Evolutionary conservation across 805 yeast species (phyloP).

Genomic region (Kazachstania martiniae): DNA sequence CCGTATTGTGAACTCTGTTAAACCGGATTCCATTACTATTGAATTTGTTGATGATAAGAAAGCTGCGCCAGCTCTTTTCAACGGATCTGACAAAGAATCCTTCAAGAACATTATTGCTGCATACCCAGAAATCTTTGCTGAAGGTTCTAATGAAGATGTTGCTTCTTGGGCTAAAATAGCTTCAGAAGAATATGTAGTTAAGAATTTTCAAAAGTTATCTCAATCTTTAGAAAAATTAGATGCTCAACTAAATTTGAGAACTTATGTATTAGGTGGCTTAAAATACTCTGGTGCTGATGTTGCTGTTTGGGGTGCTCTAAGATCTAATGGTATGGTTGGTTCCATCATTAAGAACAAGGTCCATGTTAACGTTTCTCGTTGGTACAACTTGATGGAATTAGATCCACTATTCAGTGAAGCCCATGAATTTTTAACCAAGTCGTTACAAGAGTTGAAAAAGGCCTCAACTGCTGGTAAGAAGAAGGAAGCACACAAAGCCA

Average conservation of each 20-base stretch:
- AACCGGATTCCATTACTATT: slow-evolving; percentile 43
- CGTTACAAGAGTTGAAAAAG: slow-evolving; percentile 66
- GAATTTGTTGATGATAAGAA: slow-evolving; percentile 66
- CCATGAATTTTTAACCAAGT: slow-evolving; percentile 54
- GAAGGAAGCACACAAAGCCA: slow-evolving; percentile 88
- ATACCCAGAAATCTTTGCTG: slow-evolving; percentile 36
- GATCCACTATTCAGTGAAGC: slow-evolving; percentile 59
- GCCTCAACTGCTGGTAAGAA: slow-evolving; percentile 52
- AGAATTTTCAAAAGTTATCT: slow-evolving; percentile 81
- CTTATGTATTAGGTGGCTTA: slow-evolving; percentile 58
- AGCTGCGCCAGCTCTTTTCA: slow-evolving; percentile 38
- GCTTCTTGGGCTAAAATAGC: slow-evolving; percentile 61
- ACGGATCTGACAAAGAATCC: slow-evolving; percentile 36
- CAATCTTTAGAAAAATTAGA: slow-evolving; percentile 72
- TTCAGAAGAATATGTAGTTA: slow-evolving; percentile 54
- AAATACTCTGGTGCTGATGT: slow-evolving; percentile 67
- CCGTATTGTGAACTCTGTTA: slow-evolving; percentile 50
- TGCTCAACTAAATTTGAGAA: slow-evolving; percentile 71
- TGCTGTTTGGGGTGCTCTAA: slow-evolving; percentile 85
- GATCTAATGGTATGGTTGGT: slow-evolving; percentile 90
- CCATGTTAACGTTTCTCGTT: slow-evolving; percentile 80
- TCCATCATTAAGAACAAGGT: slow-evolving; percentile 78
- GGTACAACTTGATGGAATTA: slow-evolving; percentile 73
- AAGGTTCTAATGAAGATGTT: slow-evolving; percentile 22
- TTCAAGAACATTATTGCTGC: slow-evolving; percentile 40